These are phyloP conservation scores for Kodamaea fukazawae DNA, from an alignment of 805 yeast genomes.

Conservation along the genomic window DNA sequence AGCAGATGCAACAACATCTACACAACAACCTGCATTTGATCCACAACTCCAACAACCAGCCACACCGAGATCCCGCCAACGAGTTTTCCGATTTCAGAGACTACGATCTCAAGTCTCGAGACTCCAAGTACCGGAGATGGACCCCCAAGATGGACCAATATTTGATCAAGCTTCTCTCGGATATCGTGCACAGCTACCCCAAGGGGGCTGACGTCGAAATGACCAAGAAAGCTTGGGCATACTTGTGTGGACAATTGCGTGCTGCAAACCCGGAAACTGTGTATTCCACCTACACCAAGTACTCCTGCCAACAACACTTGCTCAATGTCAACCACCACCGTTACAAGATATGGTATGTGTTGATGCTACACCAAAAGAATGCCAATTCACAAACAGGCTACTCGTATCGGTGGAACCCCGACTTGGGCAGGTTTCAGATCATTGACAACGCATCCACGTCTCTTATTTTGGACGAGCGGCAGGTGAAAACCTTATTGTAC, in stretches of 20 bases:
- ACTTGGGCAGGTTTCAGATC: conserved; percentile 33
- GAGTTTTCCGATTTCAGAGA: conserved; percentile 21
- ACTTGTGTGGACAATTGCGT: conserved; percentile 33
- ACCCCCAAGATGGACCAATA: conserved; percentile 37
- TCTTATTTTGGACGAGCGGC: conserved; percentile 29
- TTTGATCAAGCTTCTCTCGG: conserved; percentile 30
- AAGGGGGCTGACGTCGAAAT: conserved; percentile 29
- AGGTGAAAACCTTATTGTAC: conserved; percentile 31
- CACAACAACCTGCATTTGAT: conserved; percentile 8
- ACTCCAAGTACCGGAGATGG: conserved; percentile 39
- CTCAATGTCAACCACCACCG: conserved; percentile 35
- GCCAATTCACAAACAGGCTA: conserved; percentile 19
- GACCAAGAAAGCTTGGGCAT: conserved; percentile 39
- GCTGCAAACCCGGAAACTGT: conserved; percentile 40
- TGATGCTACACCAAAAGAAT: conserved; percentile 29
- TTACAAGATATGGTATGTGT: conserved; percentile 33
- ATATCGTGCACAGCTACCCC: conserved; percentile 35
- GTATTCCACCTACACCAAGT: conserved; percentile 39
- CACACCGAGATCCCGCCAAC: conserved; percentile 9
- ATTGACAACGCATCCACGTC: conserved; percentile 22
- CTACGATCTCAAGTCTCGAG: conserved; percentile 32
- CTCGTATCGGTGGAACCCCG: conserved; percentile 36
- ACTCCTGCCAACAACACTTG: conserved; percentile 38
- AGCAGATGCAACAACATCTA: conserved; percentile 11
- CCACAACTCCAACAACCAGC: conserved; percentile 10